A percentile compares a stretch with the other conserved stretches of the same genome.
Evolutionary conservation across 306 rosid genomes (phyloP).

Genomic region (Leucaena leucocephala): DNA sequence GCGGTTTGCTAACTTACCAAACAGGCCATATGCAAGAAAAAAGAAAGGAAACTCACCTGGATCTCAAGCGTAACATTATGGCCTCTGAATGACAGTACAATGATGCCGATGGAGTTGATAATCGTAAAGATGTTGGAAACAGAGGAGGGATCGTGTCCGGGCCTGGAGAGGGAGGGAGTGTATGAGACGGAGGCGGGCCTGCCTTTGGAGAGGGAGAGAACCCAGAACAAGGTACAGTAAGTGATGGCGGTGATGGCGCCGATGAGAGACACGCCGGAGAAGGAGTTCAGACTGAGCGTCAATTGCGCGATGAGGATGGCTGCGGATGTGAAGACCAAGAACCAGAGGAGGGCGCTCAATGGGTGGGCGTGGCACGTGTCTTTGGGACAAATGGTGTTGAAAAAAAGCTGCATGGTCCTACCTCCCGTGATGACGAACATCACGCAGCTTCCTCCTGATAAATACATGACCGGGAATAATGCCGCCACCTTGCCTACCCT

Average conservation of each 20-base stretch:
- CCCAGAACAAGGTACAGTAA: slow-evolving; percentile 60
- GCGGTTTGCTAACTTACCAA: no score
- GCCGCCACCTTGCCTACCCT: slow-evolving; percentile 45
- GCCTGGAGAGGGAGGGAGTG: neutral
- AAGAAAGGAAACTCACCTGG: slow-evolving; percentile 44
- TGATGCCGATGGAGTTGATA: slow-evolving; percentile 58
- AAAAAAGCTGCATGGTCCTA: slow-evolving; percentile 44
- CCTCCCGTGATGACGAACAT: slow-evolving; percentile 51
- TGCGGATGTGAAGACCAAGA: slow-evolving; percentile 49
- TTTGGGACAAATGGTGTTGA: slow-evolving; percentile 40
- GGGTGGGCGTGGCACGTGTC: slow-evolving; percentile 37
- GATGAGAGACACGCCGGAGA: slow-evolving; percentile 52
- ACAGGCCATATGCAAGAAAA: no score
- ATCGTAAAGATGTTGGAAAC: slow-evolving; percentile 21
- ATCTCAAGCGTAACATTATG: slow-evolving; percentile 80
- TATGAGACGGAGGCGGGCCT: slow-evolving; percentile 44
- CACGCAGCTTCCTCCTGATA: slow-evolving; percentile 53
- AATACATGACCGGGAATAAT: slow-evolving; percentile 55
- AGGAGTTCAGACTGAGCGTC: slow-evolving; percentile 61
- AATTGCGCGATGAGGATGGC: slow-evolving; percentile 62
- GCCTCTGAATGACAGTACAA: slow-evolving; percentile 62
- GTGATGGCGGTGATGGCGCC: slow-evolving; percentile 48
- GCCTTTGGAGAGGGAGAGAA: slow-evolving; percentile 50
- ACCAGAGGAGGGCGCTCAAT: slow-evolving; percentile 51
- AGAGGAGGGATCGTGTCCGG: neutral